Evolutionary conservation across 768 basidiomycete species (phyloP).

Genomic region (button mushroom (Agaricus bisporus)): DNA sequence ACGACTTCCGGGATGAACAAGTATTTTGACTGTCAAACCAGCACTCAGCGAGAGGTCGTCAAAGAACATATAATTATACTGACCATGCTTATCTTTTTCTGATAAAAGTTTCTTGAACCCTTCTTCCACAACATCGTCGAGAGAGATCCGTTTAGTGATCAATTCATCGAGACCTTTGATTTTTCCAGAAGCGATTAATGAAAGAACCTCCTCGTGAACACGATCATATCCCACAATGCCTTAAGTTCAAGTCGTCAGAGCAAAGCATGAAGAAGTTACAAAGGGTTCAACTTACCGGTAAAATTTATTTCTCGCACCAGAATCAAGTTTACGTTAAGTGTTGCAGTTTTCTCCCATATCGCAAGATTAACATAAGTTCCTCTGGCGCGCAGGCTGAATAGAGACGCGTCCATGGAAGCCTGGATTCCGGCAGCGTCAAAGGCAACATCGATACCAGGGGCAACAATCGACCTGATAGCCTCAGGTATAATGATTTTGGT

Average conservation of each 20-base stretch:
- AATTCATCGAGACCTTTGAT: conserved; percentile 33
- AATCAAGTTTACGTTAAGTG: conserved; percentile 27
- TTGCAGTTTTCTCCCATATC: conserved; percentile 32
- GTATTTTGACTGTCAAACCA: conserved; percentile 27
- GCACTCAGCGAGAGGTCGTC: background rate
- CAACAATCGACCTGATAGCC: conserved; percentile 23
- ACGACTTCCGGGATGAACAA: conserved; percentile 30
- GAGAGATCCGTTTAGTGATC: conserved; percentile 33
- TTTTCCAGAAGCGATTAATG: conserved; percentile 31
- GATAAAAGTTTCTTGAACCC: conserved; percentile 34
- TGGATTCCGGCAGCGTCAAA: conserved; percentile 43
- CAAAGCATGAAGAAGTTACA: no score
- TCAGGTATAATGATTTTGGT: conserved; percentile 20
- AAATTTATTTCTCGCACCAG: conserved; percentile 31
- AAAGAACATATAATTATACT: conserved; percentile 7
- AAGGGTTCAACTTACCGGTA: conserved; percentile 22
- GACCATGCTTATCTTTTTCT: conserved; percentile 36
- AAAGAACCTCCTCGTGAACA: conserved; percentile 32
- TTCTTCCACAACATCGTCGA: conserved; percentile 37
- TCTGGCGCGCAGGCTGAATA: conserved; percentile 28
- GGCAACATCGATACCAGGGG: conserved; percentile 34
- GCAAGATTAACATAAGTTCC: conserved; percentile 40
- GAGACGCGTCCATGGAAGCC: conserved; percentile 27
- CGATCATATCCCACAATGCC: conserved; percentile 31
- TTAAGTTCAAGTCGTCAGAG: conserved; percentile 7